Evolutionary conservation across 2,329 filamentous ascomycete genomes (phyloP), one percentile per base, ranked within the genome.

Genomic region (Metarhizium humberi): DNA sequence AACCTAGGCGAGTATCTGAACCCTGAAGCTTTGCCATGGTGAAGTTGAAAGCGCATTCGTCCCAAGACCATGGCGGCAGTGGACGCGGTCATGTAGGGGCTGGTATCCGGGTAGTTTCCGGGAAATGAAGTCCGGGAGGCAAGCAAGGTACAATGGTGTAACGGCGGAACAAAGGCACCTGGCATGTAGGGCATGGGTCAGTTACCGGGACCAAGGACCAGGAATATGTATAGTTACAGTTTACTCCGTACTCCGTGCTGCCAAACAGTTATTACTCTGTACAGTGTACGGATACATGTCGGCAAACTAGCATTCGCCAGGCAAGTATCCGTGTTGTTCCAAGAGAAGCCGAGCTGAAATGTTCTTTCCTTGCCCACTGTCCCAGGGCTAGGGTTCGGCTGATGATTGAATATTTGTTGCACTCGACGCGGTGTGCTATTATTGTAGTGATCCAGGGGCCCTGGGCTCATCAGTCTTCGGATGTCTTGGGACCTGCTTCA

Each of bases 31-130:
- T 25, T 8, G 20, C 32, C 7, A 20, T 20, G 42, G 18, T 20
- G 6, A 45, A 45, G 42, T 11, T 20, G 3, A 40, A 16, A 16
- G 38, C 13, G n/a, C 18, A 18, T 20, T 20, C 6, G 18, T 48
- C 30, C 45, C 45, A 30, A 48, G 25, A 11, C 6, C 45, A 4
- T 30, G 45, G 45, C 14, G 30, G 20, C 36, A 30, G 11, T 42
- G 32, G 50, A 43, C 34, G 18, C 18, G 3, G 36, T 5, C 50
- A 30, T 43, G 50, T 36, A 25, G 36, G 13, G 36, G n/a, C 29
- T 43, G 20, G 50, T 38, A 14, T 55, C 55, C 48, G 55, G 52
- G 46, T 46, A 49, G 55, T 52, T 57, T 25, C 55, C 55, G 51
- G 55, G 55, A 54, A 52, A 57, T 55, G 52, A 57, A 42, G 52